Base-by-base conservation (phyloP, 2,329 filamentous ascomycete species). In the Harringtonia aguacate region DNA sequence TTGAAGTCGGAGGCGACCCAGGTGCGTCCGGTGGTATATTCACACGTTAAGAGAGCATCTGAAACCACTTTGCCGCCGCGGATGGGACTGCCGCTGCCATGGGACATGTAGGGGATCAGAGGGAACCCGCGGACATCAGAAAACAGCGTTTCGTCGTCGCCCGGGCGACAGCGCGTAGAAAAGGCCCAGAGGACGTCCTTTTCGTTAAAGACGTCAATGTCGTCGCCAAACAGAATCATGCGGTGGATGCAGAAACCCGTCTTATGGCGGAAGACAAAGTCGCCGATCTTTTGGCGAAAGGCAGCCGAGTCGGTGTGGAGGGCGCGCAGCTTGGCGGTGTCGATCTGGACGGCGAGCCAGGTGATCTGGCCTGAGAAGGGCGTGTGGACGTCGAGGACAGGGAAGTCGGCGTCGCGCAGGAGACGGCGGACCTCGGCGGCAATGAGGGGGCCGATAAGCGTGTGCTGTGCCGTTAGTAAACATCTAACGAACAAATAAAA, bases 321-420 rank as follows among this genome's bases (percentile, higher is more conserved):
- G 9, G 68, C 64, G 28, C 71, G 70, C 9, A 81, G 65, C 53
- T 72, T 72, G 7, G 65, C 61, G 2, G 68, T 73, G 53, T 82
- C 77, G 21, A 79, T 69, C 46, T 77, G 69, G 52, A 82, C 50
- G 0, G 59, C 68, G 0, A 61, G 60, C 70, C 70, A 74, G 1
- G 64, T 72, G 0, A 66, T 68, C 45, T 70, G 65, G 0, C 66
- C 60, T 46, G 69, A 65, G 39, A 69, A 66, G 0, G 66, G 67
- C 0, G 67, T 49, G 48, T 63, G 68, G 2, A 61, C 62, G 13
- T 71, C 64, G 4, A 51, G 63, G 42, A 73, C 57, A 0, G 70
- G 69, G 2, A 73, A 56, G 2, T 55, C 59, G 8, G 57, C 48
- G 12, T 56, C 50, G 46, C 64, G 58, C 39, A 55, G 61, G 18